phyloP scores from a whole-genome alignment of 495 filamentous ascomycete genomes.

The Penicillium goetzii region DNA sequence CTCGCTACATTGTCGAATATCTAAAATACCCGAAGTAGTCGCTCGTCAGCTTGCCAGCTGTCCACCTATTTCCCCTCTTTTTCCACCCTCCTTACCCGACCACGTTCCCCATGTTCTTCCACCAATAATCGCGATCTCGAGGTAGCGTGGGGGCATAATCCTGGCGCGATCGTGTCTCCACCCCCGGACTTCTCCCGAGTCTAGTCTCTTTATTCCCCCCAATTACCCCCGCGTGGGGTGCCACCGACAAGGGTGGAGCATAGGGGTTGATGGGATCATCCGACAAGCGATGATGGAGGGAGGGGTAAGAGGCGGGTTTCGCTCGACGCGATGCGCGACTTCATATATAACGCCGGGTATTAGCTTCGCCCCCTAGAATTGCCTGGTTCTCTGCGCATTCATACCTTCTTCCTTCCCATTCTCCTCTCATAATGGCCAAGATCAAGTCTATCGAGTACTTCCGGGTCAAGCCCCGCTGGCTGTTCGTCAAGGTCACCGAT shows the following conservation, averaged over 20 bases:
- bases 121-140: constrained; percentile 11
- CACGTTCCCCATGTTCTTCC: constrained; percentile 11
- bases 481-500: constrained; percentile 80
- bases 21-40: too few relatives aligned
- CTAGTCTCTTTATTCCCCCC: not conserved
- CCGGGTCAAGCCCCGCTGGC: constrained; percentile 76
- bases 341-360: constrained; percentile 10
- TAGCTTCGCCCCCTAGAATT: not conserved
- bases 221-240: constrained; percentile 27
- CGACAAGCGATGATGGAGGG: not conserved
- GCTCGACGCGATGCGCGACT: not conserved
- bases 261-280: not conserved
- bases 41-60: not conserved
- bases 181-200: constrained; percentile 27
- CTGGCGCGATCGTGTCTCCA: constrained; percentile 10
- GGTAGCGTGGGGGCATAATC: constrained; percentile 17
- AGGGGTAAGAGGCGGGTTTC: not conserved
- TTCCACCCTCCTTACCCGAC: not conserved
- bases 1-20: not conserved
- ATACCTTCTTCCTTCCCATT: not conserved
- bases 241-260: constrained; percentile 1
- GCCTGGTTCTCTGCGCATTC: not conserved
- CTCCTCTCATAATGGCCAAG: constrained; percentile 59
- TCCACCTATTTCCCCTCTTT: not conserved
- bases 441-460: constrained; percentile 79